Evolutionary conservation across 192 early-diverging fungal species (phyloP), one percentile per base, ranked within the genome.

Genomic region (Podila epigama): DNA sequence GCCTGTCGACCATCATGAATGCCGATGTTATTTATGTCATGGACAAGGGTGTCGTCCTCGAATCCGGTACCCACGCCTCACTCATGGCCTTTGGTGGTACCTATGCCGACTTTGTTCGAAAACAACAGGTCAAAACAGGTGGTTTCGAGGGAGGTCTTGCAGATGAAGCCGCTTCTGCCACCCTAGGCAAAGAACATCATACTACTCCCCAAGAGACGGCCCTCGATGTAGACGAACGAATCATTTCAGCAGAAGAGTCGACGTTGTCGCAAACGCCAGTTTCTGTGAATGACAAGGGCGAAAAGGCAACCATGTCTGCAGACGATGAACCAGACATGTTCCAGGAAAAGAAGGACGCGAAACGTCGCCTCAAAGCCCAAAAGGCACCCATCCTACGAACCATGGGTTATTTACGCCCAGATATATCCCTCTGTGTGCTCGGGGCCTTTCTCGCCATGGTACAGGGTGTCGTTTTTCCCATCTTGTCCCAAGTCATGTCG

Each of bases 21-120:
- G 89, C 92, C 4, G 89, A 94, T 69, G 70, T 87, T 35, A 97
- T 97, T 65, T 90, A 92, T 42, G 93, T 94, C 31, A 88, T 96
- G 78, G 69, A 83, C 78, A 60, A 87, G 70, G 91, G 91, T 27
- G 36, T 69, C 7, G 82, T 92, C 34, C 65, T 89, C 25, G 91
- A 94, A 79, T 57, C 68, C 18, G 95, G 95, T 34, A 87, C 80
- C 12, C 93, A 94, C 73, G 83, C 88, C 33, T 79, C 89, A 54
- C 81, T 97, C 31, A 64, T 95, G 51, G 79, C 73, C 6, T 78
- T 79, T 11, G 62, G 80, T 20, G 88, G 88, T 8, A 66, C 78
- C 33, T 90, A 91, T 56, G 54, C 63, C 20, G 73, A 77, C 9
- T 81, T 92, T 27, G 90, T 93, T 22, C 70, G 81, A 52, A 84